Percentiles rank a stretch among this genome's conserved stretches.
Conservation (phyloP, 2,329 filamentous ascomycete species). For the Diaporthe caulivora region DNA sequence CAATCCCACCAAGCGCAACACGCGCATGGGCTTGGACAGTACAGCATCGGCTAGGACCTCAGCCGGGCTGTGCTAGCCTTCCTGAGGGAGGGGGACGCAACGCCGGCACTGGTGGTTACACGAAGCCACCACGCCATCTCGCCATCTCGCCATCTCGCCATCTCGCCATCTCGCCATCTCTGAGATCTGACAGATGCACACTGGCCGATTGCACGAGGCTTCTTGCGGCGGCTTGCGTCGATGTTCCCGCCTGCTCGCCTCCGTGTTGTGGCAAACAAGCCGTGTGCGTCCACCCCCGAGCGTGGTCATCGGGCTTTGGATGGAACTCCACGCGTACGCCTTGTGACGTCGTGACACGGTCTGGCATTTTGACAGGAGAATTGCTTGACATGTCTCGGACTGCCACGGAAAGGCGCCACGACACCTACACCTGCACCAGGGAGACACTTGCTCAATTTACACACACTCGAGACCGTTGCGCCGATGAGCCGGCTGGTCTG, state of each 20-base stretch:
- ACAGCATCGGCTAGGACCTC: conserved; percentile 1
- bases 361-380: conserved; percentile 18
- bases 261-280: conserved; percentile 1
- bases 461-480: conserved; percentile 10
- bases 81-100: conserved; percentile 23
- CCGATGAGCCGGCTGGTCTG: conserved; percentile 10
- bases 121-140: conserved; percentile 31
- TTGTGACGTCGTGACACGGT: conserved; percentile 29
- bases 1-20: conserved; percentile 9
- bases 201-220: conserved; percentile 21
- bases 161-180: conserved; percentile 19
- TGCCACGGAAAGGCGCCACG: conserved; percentile 21
- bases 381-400: conserved; percentile 37
- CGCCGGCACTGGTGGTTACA: conserved; percentile 35
- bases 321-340: conserved; percentile 17
- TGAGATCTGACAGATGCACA: conserved; percentile 32
- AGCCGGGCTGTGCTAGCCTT: conserved; percentile 18
- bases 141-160: conserved; percentile 28
- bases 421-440: not conserved
- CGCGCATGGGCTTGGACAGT: not conserved
- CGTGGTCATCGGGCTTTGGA: conserved; percentile 27
- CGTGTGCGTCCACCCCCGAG: conserved; percentile 12
- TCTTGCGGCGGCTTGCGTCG: conserved; percentile 19
- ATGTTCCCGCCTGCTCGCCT: conserved; percentile 5
- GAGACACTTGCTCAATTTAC: not conserved